These are phyloP conservation scores for Trichoderma gracile DNA, from an alignment of 2,329 filamentous ascomycete species.

Conservation along the genomic window DNA sequence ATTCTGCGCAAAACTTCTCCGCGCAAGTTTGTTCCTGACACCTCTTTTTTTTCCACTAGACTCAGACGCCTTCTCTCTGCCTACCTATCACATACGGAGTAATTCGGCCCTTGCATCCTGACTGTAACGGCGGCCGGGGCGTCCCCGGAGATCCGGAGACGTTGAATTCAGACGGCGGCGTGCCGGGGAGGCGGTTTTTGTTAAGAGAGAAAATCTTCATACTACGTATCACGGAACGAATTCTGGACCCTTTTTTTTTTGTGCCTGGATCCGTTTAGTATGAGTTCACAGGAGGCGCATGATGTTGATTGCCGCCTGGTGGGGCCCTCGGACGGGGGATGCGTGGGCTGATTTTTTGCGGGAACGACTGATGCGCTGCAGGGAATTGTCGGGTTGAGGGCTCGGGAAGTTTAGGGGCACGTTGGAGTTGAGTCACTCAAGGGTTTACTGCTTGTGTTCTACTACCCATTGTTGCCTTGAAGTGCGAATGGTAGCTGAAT, in stretches of 20 bases:
- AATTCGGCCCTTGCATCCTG: not conserved
- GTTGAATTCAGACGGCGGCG: constrained; percentile 5
- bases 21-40: not conserved
- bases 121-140: not conserved
- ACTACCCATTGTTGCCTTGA: too few species aligned
- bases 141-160: constrained; percentile 23
- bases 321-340: not conserved
- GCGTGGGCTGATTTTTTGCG: constrained; percentile 3
- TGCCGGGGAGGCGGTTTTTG: not conserved
- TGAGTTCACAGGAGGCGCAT: not conserved
- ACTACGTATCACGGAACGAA: constrained; percentile 2
- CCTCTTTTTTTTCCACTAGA: not conserved
- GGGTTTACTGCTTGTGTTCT: too few species aligned
- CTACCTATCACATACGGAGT: not conserved
- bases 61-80: not conserved
- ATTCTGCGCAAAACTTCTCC: constrained; percentile 11
- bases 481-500: too few species aligned
- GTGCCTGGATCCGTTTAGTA: not conserved
- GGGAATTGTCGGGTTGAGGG: not conserved
- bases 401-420: not conserved
- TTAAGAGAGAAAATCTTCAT: not conserved
- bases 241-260: not conserved
- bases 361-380: not conserved
- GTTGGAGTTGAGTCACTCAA: not conserved
- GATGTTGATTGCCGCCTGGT: not conserved